Evolutionary conservation across 148 eudicot genomes (phyloP).

Genomic region (Polygonum aviculare): DNA sequence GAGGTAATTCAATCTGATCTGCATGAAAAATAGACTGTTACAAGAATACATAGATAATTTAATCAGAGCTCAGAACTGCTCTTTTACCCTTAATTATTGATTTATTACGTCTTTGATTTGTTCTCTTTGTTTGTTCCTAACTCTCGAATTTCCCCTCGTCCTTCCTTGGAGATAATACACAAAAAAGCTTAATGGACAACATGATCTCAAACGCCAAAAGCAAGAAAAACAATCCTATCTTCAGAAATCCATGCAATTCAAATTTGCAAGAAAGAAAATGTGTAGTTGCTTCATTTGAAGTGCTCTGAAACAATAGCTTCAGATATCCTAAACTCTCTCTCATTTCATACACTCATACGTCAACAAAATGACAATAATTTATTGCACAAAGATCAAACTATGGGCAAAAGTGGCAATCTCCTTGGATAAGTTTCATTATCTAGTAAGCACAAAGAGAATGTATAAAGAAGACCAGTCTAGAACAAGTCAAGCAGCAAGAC

Average conservation of each 20-base stretch:
- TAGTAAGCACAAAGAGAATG: background rate
- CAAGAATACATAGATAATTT: background rate
- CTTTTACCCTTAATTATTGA: background rate
- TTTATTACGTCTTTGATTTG: background rate
- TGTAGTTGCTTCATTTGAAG: background rate
- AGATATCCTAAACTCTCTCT: background rate
- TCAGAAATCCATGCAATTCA: background rate
- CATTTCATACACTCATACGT: background rate
- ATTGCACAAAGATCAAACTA: background rate
- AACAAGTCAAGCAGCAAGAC: constrained; percentile 4
- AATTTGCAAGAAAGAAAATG: background rate
- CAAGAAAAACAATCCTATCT: background rate
- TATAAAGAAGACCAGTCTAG: background rate
- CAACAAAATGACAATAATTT: background rate
- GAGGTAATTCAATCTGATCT: constrained; percentile 32
- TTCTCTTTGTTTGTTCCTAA: background rate
- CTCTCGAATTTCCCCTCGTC: background rate
- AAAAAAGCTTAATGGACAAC: background rate
- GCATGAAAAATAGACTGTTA: background rate
- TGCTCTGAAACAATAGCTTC: background rate
- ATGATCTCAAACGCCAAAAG: background rate
- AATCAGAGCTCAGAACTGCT: background rate
- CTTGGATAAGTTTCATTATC: background rate
- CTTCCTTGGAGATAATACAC: background rate
- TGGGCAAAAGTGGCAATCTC: background rate